Evolutionary conservation across 2,329 filamentous ascomycete species (phyloP), one percentile per base, ranked within the genome.

Genomic region (Botryotinia calthae): DNA sequence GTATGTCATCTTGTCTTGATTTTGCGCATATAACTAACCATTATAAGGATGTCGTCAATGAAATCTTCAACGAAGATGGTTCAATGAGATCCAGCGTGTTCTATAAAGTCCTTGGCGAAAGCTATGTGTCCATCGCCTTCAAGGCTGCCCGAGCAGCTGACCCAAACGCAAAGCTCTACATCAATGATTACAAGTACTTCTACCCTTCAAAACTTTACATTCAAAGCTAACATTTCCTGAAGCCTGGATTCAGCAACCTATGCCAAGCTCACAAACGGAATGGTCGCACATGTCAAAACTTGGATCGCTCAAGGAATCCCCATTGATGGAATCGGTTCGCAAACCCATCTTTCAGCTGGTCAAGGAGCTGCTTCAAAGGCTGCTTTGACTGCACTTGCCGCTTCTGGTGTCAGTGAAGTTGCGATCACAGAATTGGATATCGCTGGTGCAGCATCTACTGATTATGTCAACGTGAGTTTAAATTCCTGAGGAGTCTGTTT

Each of bases 121-220:
- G 87, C 80, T 93, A 91, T 79, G 88, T 94, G 70, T 84, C 84
- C 34, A 90, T 92, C 77, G 91, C 91, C 51, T 94, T 93, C 83
- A 85, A 87, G 70, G 88, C 91, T 18, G 91, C 92, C 31, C 86
- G 87, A 69, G 84, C 85, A 14, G 90, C 89, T 22, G 91, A 93
- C 80, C 90, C 91, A 3, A 78, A 82, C 72, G 90, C 89, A 4
- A 91, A 90, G 82, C 85, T 94, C 56, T 94, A 92, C 84, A 92
- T 93, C 83, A 94, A 94, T 82, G 91, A 94, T 81, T 88, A 86
- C 82, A 92, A 91, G 77, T 78, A 74, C 8, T 37, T 61, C 37
- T 28, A 84, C 84, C 0, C 84, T 84, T 1, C 89, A 56, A 31
- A 14, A 40, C 4, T n/a, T 31, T n/a, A 18, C n/a, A 48, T 37